Conservation (phyloP, 169 alveolate genomes). For the Eimeria falciformis region DNA sequence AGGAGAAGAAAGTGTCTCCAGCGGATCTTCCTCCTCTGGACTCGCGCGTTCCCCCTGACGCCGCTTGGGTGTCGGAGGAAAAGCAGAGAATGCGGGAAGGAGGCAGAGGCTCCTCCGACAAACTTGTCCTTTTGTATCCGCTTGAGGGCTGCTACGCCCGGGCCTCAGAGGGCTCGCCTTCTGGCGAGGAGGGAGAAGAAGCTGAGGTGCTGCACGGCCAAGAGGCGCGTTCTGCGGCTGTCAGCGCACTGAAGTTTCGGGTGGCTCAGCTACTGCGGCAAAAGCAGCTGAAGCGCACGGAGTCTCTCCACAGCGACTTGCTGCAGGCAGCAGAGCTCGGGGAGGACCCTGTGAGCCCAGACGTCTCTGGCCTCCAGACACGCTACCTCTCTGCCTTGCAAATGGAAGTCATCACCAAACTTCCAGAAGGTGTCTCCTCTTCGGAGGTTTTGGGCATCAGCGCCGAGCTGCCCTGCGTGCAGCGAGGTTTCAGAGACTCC, state of each 20-base stretch:
- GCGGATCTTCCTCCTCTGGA: neutral
- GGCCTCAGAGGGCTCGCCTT: neutral
- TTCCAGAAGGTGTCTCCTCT: slow-evolving; percentile 51
- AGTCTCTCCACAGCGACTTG: neutral
- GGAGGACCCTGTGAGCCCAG: neutral
- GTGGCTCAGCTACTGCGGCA: slow-evolving; percentile 38
- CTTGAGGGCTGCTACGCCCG: neutral
- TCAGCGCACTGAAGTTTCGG: neutral
- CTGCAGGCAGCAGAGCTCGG: neutral
- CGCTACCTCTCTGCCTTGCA: slow-evolving; percentile 62
- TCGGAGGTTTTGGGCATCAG: slow-evolving; percentile 21
- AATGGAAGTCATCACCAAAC: slow-evolving; percentile 46
- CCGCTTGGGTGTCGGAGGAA: neutral
- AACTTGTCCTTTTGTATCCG: neutral
- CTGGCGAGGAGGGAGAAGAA: slow-evolving; percentile 12
- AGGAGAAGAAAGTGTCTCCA: neutral
- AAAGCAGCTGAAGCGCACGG: slow-evolving; percentile 9
- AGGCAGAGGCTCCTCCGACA: neutral
- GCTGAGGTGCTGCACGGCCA: slow-evolving; percentile 27
- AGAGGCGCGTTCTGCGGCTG: slow-evolving; percentile 40
- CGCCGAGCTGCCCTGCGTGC: slow-evolving; percentile 38
- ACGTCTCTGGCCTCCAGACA: slow-evolving; percentile 27
- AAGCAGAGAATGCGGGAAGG: neutral
- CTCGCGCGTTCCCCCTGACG: neutral
- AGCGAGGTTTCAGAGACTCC: slow-evolving; percentile 36